phyloP scores from a whole-genome alignment of 176 grass and related monocot genomes.

The Aegilops longissima region DNA sequence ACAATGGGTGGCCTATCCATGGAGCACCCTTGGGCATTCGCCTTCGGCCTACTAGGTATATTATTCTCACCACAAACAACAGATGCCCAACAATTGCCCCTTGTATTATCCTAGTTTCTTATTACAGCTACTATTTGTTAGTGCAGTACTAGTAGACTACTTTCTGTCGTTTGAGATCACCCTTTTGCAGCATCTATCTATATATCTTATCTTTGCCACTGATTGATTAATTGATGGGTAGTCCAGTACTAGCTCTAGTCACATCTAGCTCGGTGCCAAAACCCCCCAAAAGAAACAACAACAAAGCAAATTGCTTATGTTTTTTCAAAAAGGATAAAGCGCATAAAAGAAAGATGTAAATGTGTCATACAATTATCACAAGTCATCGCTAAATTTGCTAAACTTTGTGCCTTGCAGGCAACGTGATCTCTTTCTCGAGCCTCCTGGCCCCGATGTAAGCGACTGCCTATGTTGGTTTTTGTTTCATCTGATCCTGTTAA shows the following conservation, averaged over 20 bases:
- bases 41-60: constrained; percentile 75
- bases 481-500: too few relatives aligned
- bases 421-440: constrained; percentile 76
- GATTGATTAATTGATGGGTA: background rate
- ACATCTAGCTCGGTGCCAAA: constrained; percentile 19
- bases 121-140: background rate
- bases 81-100: background rate
- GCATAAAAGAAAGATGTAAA: constrained; percentile 1
- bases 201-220: background rate
- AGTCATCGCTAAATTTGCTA: background rate
- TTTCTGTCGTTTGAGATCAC: background rate
- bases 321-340: background rate
- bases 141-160: background rate
- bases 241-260: background rate
- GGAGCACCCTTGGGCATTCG: constrained; percentile 61
- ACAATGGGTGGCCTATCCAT: constrained; percentile 56
- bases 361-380: background rate
- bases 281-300: background rate
- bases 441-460: constrained; percentile 74
- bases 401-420: constrained; percentile 45
- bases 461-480: background rate
- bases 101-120: background rate
- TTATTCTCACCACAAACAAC: background rate
- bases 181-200: background rate
- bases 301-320: background rate